Percentiles rank a stretch among this genome's conserved stretches.
These are phyloP conservation scores for Lentinula boryana DNA, from an alignment of 768 basidiomycete genomes.

Conservation along the genomic window DNA sequence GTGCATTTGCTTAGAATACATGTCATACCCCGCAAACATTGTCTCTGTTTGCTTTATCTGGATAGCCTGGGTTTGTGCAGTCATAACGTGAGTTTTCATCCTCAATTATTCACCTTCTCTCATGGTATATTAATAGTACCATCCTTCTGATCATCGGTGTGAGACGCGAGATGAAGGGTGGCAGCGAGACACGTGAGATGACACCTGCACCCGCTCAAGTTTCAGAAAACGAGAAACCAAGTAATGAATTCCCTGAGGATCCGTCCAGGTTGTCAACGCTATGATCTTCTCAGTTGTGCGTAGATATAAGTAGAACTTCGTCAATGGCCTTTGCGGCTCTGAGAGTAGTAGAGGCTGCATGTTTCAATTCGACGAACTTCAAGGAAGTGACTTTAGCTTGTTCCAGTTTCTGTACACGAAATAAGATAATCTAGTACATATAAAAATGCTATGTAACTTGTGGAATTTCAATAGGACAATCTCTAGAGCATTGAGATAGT, in stretches of 20 bases:
- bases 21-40: not conserved
- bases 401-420: no score
- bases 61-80: not conserved
- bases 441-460: no score
- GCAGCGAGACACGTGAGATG: not conserved
- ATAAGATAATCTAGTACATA: no score
- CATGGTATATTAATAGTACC: not conserved
- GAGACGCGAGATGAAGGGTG: not conserved
- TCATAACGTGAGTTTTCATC: not conserved
- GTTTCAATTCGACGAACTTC: no score
- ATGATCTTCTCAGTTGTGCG: not conserved
- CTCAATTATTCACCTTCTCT: not conserved
- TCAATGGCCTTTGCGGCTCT: no score
- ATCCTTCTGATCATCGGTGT: not conserved
- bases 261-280: not conserved
- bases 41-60: not conserved
- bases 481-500: no score
- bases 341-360: no score
- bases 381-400: no score
- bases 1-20: not conserved
- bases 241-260: not conserved
- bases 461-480: no score
- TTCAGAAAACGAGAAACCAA: not conserved
- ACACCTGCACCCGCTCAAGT: not conserved
- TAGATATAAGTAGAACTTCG: not conserved